Evolutionary conservation across 78 protist species (phyloP).

Genomic region (Dictyostelium purpureum): DNA sequence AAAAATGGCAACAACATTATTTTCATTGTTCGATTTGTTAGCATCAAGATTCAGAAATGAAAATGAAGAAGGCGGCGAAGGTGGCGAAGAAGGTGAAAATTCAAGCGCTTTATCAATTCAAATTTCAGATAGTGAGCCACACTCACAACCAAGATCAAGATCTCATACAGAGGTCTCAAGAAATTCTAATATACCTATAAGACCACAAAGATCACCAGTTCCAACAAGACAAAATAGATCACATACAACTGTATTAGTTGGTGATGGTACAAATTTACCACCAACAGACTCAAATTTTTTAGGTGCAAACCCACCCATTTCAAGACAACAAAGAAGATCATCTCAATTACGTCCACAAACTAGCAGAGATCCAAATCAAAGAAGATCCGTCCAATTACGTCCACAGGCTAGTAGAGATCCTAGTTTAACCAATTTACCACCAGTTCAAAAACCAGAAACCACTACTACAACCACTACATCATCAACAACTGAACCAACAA

Average conservation of each 20-base stretch:
- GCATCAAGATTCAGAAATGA: constrained; percentile 67
- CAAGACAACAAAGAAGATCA: constrained; percentile 14
- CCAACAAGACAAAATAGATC: constrained; percentile 41
- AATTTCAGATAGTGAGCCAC: constrained; percentile 28
- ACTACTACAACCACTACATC: constrained; percentile 2
- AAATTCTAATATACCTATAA: constrained; percentile 18
- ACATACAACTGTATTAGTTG: constrained; percentile 7
- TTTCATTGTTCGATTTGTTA: constrained; percentile 52
- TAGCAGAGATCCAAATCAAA: neutral
- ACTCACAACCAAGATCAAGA: constrained; percentile 72
- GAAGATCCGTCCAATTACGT: neutral
- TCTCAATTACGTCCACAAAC: constrained; percentile 9
- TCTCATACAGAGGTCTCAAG: constrained; percentile 60
- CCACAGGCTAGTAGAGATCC: neutral
- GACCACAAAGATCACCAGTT: constrained; percentile 40
- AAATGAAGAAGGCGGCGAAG: neutral
- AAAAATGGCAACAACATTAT: constrained; percentile 46
- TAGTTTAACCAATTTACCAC: neutral
- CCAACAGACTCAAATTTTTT: neutral
- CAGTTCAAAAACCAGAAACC: neutral
- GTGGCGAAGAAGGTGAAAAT: constrained; percentile 4
- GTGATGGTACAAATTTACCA: constrained; percentile 1
- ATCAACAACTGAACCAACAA: neutral
- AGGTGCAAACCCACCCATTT: neutral
- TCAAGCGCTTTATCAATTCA: neutral